phyloP scores from a whole-genome alignment of 2,329 filamentous ascomycete species.

The Neonectria sp. region DNA sequence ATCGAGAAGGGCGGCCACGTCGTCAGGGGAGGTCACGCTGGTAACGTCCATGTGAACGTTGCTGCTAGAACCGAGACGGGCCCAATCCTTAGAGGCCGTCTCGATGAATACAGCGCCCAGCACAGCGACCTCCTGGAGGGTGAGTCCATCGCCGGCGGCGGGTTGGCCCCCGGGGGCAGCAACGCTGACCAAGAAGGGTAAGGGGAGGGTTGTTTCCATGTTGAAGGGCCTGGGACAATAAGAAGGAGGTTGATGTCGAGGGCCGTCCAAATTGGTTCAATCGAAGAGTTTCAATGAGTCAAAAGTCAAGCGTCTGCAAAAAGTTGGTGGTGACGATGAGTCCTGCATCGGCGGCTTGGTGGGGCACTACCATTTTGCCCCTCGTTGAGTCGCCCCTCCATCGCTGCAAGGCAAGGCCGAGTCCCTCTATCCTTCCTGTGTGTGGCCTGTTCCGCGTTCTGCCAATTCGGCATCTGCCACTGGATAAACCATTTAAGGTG shows the following conservation, averaged over 20 bases:
- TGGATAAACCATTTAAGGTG: constrained; percentile 50
- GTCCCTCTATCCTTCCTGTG: constrained; percentile 22
- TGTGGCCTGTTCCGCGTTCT: constrained; percentile 17
- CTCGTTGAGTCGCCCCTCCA: constrained; percentile 42
- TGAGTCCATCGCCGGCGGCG: constrained; percentile 67
- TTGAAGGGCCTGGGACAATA: constrained; percentile 34
- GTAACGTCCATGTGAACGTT: constrained; percentile 85
- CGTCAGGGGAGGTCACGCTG: constrained; percentile 75
- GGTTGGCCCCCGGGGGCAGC: constrained; percentile 65
- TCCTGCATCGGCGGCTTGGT: constrained; percentile 50
- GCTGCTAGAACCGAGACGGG: constrained; percentile 65
- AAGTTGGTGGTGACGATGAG: constrained; percentile 45
- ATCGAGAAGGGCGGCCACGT: constrained; percentile 86
- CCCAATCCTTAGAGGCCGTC: constrained; percentile 64
- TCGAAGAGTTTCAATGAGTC: constrained; percentile 41
- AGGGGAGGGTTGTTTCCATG: constrained; percentile 76
- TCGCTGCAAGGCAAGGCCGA: constrained; percentile 23
- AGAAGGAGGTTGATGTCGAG: constrained; percentile 23
- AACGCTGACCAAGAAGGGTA: constrained; percentile 75
- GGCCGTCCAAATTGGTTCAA: constrained; percentile 17
- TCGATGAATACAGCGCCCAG: constrained; percentile 73
- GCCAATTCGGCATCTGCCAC: constrained; percentile 38
- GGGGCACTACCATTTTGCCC: constrained; percentile 48
- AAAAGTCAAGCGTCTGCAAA: constrained; percentile 40
- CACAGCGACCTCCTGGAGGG: constrained; percentile 69